A percentile compares a stretch with the other conserved stretches of the same genome.
These are phyloP conservation scores for Myriosclerotinia curreyana DNA, from an alignment of 2,329 filamentous ascomycete species.

Conservation along the genomic window DNA sequence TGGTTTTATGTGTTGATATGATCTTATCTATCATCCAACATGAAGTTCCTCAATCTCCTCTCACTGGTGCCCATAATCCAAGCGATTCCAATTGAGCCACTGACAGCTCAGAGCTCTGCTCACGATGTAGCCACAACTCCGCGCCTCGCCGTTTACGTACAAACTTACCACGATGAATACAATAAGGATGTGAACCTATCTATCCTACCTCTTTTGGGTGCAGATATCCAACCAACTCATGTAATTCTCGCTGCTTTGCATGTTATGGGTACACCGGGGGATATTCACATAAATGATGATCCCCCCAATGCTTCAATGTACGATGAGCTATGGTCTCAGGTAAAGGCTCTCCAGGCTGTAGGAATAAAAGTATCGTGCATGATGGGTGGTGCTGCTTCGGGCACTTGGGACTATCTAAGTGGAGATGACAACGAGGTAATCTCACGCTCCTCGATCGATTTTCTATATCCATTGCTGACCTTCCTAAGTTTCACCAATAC, in stretches of 20 bases:
- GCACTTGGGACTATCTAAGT: constrained; percentile 43
- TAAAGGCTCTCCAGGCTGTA: constrained; percentile 16
- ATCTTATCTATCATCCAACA: constrained; percentile 1
- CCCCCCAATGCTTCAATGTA: constrained; percentile 21
- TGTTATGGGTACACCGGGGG: constrained; percentile 6
- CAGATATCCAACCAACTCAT: constrained; percentile 18
- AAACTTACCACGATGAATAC: constrained; percentile 16
- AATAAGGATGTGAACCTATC: constrained; percentile 12
- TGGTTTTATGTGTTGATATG: neutral
- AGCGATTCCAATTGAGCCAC: constrained; percentile 16
- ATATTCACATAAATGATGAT: constrained; percentile 24
- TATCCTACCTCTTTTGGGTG: constrained; percentile 19
- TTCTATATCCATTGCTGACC: neutral
- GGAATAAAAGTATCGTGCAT: constrained; percentile 26
- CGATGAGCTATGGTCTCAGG: constrained; percentile 25
- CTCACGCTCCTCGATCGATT: neutral
- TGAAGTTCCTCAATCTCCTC: constrained; percentile 16
- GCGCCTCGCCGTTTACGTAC: constrained; percentile 20
- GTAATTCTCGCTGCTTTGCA: constrained; percentile 21
- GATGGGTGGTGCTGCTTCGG: constrained; percentile 24
- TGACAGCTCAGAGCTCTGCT: neutral
- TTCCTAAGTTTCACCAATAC: constrained; percentile 27
- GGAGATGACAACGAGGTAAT: constrained; percentile 16
- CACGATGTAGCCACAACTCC: constrained; percentile 3
- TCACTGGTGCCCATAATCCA: constrained; percentile 14